Evolutionary conservation across 768 basidiomycete species (phyloP).

Genomic region (Tulasnella calospora): DNA sequence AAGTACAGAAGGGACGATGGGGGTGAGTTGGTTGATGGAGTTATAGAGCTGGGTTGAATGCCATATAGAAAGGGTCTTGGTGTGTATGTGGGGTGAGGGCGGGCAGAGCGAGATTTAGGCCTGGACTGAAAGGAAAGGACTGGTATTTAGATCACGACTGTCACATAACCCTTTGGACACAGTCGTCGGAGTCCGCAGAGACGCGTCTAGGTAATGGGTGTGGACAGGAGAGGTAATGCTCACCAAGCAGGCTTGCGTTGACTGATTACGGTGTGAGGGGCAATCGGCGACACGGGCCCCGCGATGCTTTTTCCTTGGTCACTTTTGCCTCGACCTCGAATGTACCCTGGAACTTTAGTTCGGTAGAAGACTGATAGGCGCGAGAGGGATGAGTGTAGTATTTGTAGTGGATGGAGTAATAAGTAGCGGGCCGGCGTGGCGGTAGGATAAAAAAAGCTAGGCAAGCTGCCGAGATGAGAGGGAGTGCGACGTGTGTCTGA

Average conservation of each 20-base stretch:
- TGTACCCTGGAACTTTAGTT: background rate
- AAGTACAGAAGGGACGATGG: background rate
- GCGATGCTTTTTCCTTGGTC: background rate
- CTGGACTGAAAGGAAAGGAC: background rate
- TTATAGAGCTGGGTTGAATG: background rate
- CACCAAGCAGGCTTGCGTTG: background rate
- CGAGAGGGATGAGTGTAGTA: background rate
- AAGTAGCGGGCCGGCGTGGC: background rate
- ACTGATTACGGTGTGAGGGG: background rate
- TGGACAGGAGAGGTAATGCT: background rate
- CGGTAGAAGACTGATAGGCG: background rate
- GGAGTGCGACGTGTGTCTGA: background rate
- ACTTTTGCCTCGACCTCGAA: background rate
- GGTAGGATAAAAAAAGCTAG: background rate
- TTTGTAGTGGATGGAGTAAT: background rate
- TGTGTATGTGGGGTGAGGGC: constrained; percentile 5
- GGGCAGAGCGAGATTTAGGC: background rate
- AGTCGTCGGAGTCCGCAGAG: background rate
- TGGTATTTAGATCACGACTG: background rate
- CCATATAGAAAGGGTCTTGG: background rate
- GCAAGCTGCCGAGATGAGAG: background rate
- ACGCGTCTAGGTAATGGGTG: background rate
- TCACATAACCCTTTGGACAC: background rate
- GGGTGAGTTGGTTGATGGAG: background rate
- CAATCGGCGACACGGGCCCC: background rate